Evolutionary conservation across 1,284 basidiomycete species (phyloP).

Genomic region (Athelia psychrophila): DNA sequence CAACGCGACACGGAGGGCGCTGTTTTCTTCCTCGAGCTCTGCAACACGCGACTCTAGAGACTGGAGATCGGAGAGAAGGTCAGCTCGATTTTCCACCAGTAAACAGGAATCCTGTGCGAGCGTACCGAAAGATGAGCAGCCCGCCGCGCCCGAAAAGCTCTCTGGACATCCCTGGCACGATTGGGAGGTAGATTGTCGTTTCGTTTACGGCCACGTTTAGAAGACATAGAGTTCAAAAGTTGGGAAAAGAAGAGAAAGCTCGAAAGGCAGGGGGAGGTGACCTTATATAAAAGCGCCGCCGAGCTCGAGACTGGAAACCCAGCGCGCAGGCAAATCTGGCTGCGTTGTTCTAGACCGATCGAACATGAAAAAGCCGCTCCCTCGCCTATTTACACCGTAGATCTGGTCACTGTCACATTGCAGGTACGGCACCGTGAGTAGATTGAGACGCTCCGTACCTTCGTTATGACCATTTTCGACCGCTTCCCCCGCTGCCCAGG

Average conservation of each 20-base stretch:
- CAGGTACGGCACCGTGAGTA: too few relatives aligned
- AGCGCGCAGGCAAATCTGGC: background rate
- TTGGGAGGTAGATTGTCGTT: constrained; percentile 92
- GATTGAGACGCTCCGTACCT: too few relatives aligned
- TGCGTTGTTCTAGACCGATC: background rate
- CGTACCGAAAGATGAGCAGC: constrained; percentile 84
- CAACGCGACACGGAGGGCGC: constrained; percentile 70
- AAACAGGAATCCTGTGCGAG: constrained; percentile 26
- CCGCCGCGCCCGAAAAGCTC: constrained; percentile 87
- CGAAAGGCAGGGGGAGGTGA: constrained; percentile 29
- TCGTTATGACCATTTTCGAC: too few relatives aligned
- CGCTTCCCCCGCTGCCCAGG: too few relatives aligned
- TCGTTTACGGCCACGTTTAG: constrained; percentile 86
- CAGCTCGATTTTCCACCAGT: constrained; percentile 30
- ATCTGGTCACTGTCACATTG: background rate
- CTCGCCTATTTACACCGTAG: background rate
- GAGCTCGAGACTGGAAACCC: background rate
- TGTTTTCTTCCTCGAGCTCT: constrained; percentile 85
- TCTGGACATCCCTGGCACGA: constrained; percentile 88
- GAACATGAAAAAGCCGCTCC: background rate
- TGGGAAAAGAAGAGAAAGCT: constrained; percentile 19
- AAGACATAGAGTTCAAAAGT: constrained; percentile 52
- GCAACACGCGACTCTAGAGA: constrained; percentile 80
- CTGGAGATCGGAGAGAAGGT: constrained; percentile 43
- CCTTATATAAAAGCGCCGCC: constrained; percentile 38